Base-by-base conservation (phyloP, 176 grass and related monocot genomes). In the Juncus effusus region DNA sequence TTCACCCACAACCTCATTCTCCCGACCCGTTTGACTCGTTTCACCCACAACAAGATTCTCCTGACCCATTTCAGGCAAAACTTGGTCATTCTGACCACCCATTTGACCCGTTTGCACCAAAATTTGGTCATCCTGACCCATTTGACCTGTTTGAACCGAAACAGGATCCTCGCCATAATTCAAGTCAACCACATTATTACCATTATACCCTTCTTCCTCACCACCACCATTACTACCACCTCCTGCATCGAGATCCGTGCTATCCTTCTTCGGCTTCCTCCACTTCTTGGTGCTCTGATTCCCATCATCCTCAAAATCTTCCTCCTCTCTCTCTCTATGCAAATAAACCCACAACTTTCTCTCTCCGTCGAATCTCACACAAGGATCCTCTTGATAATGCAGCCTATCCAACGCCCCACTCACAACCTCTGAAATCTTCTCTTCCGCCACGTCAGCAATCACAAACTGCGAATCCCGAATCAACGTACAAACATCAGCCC, bases 241-340 rank as follows among this genome's bases (percentile, higher is more conserved):
- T 54, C 57, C 71, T 42, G 42, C 60, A 63, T 84, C 87, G 42
- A 64, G 65, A 0, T 96, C 86, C 51, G 78, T 72, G 47, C 66
- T 69, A 60, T 99, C 94, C 13, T 77, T 61, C 16, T 62, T n/a
- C 54, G 85, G 94, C 11, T 89, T 93, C 79, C 89, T 99, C 94
- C 94, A 99, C 54, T 93, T 99, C 72, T 99, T 99, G 3, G 89
- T 99, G 55, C 88, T 93, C 55, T 88, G 93, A 13, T 88, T 99
- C 40, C 94, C 94, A 84, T 99, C 94, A 84, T 99, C 94, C 76
- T 99, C 94, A 78, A 99, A 99, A 90, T 99, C 94, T 68, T 99
- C 94, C 72, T 99, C 94, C 58, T 93, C 94, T 79, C 94, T 99
- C 67, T 90, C 89, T 72, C 85, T 89, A 74, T 99, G 94, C 50